Conservation (phyloP, 2,329 filamentous ascomycete genomes). For the Trichophaea hybrida region DNA sequence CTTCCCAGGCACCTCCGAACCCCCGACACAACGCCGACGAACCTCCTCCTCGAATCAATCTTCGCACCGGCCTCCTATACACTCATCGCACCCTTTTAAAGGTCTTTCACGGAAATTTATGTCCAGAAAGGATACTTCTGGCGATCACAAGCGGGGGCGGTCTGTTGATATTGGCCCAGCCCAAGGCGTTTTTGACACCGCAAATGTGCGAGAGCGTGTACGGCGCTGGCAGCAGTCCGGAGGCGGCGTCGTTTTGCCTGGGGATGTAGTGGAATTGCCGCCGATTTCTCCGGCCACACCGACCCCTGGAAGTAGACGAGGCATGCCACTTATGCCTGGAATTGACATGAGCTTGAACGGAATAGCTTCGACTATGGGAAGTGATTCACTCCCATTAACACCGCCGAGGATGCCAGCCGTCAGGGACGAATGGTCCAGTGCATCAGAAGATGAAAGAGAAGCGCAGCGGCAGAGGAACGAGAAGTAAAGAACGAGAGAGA, state of each 20-base stretch:
- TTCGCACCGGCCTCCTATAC: conserved; percentile 2
- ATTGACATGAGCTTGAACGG: conserved; percentile 3
- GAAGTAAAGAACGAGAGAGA: conserved; percentile 22
- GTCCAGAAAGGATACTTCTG: conserved; percentile 8
- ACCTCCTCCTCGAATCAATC: conserved; percentile 19
- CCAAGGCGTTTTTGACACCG: conserved; percentile 24
- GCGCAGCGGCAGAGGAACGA: conserved; percentile 20
- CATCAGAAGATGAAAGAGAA: conserved; percentile 23
- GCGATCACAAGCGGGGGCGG: conserved; percentile 11
- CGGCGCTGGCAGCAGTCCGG: conserved; percentile 26
- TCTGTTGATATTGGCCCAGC: conserved; percentile 25
- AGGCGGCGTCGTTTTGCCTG: conserved; percentile 26
- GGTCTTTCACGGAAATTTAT: conserved; percentile 19
- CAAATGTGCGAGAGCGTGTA: conserved; percentile 27
- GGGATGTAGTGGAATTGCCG: conserved; percentile 16
- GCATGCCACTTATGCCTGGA: conserved; percentile 9
- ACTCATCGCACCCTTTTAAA: conserved; percentile 16
- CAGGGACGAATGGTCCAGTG: conserved; percentile 23
- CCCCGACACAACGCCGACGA: conserved; percentile 20
- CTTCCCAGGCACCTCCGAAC: conserved; percentile 23
- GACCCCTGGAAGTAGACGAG: conserved; percentile 16
- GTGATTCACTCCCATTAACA: background rate
- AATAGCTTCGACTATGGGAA: conserved; percentile 5
- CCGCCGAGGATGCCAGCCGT: conserved; percentile 1
- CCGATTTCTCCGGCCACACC: conserved; percentile 21